Evolutionary conservation across 495 filamentous ascomycete species (phyloP).

Genomic region (Xylaria bambusicola): DNA sequence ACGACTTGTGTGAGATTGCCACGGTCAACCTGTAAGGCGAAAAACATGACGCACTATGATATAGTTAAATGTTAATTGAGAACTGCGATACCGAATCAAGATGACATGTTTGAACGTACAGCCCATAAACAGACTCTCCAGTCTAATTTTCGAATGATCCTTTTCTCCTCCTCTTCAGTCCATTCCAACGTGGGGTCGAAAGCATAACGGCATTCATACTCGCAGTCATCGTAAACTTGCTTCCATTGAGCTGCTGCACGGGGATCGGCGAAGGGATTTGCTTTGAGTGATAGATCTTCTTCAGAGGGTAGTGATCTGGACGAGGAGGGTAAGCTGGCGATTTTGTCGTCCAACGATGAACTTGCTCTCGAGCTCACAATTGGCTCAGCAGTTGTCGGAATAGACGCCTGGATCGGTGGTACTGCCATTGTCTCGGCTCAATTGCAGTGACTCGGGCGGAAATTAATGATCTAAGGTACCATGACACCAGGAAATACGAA

Average conservation of each 20-base stretch:
- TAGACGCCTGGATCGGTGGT: conserved; percentile 3
- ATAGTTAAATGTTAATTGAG: conserved; percentile 8
- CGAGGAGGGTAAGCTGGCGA: not conserved
- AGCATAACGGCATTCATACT: conserved; percentile 51
- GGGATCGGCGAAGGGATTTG: conserved; percentile 39
- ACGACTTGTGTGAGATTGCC: conserved; percentile 58
- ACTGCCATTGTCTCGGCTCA: conserved; percentile 14
- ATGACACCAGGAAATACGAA: not conserved
- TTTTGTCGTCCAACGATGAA: conserved; percentile 5
- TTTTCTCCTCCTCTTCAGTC: conserved; percentile 56
- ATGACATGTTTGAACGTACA: conserved; percentile 34
- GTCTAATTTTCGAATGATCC: conserved; percentile 54
- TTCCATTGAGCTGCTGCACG: conserved; percentile 32
- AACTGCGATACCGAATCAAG: not conserved
- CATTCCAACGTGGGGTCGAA: conserved; percentile 57
- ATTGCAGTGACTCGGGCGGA: not conserved
- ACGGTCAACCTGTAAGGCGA: conserved; percentile 59
- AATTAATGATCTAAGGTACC: not conserved
- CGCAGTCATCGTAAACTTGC: conserved; percentile 32
- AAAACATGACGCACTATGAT: conserved; percentile 50
- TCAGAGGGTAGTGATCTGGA: conserved; percentile 6
- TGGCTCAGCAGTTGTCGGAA: not conserved
- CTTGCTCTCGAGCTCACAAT: not conserved
- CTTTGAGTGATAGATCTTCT: conserved; percentile 4
- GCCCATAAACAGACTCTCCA: conserved; percentile 53